Percentiles rank a stretch among this genome's conserved stretches.
Evolutionary conservation across 2,329 filamentous ascomycete species (phyloP).

Genomic region (Ilyonectria destructans): DNA sequence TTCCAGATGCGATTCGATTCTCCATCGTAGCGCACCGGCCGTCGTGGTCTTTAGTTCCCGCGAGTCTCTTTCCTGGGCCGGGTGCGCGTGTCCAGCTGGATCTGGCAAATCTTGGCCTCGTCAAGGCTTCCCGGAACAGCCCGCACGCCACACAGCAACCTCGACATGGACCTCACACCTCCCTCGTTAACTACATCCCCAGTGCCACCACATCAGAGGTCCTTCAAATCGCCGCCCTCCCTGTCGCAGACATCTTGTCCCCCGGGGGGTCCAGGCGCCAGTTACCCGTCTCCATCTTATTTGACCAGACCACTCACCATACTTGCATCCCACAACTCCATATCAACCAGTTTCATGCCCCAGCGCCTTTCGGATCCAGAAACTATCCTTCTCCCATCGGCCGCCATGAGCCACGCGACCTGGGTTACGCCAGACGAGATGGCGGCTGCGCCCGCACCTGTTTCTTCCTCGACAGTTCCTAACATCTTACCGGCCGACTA

Average conservation of each 20-base stretch:
- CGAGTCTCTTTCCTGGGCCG: constrained; percentile 33
- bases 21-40: constrained; percentile 38
- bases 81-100: constrained; percentile 35
- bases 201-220: constrained; percentile 53
- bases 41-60: constrained; percentile 27
- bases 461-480: constrained; percentile 60
- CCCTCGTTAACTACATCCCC: constrained; percentile 63
- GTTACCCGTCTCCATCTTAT: constrained; percentile 64
- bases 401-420: constrained; percentile 60
- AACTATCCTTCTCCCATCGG: constrained; percentile 43
- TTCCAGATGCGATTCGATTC: constrained; percentile 44
- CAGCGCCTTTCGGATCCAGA: constrained; percentile 49
- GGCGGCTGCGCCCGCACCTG: constrained; percentile 52
- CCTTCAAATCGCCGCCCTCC: constrained; percentile 45
- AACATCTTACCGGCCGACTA: constrained; percentile 67
- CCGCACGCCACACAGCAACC: constrained; percentile 47
- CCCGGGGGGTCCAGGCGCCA: constrained; percentile 57
- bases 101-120: constrained; percentile 46
- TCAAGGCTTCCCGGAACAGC: constrained; percentile 47
- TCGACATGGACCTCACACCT: constrained; percentile 67
- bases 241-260: constrained; percentile 52
- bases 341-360: constrained; percentile 58
- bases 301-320: constrained; percentile 62
- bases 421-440: constrained; percentile 62
- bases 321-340: constrained; percentile 58